Base-by-base conservation (phyloP, 106 monocot species). In the Apostasia shenzhenica region DNA sequence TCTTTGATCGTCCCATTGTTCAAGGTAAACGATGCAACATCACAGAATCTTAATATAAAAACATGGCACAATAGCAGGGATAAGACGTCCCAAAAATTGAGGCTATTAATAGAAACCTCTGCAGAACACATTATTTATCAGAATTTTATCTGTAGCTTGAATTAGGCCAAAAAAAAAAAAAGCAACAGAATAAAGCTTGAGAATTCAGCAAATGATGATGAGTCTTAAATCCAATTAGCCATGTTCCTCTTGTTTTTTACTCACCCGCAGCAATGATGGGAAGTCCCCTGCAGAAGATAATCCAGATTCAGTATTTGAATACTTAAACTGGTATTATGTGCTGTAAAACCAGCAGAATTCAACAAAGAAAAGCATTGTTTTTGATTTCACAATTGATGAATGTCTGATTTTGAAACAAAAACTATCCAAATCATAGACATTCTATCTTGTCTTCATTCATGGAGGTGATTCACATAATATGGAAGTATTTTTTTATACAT, bases 241-340 rank as follows among this genome's bases (percentile, higher is more conserved):
- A 14, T 8, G 13, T 13, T 10, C 1, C 41, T 3, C 5, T 38
- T 43, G 0, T 45, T 14, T 26, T 6, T 48, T 65, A 65, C 48
- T 65, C 65, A 1, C 65, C 65, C 2, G 65, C 65, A 48, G 37
- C 65, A 48, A 65, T 6, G 65, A 65, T 49, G 37, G 65, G 65
- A 8, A 65, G 65, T 48, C 65, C 65, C 65, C 65, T 65, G 65
- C 10, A 65, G 37, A 65, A 12, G 43, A 65, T 49, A 46, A 37
- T 12, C 44, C 43, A 45, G 10, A n/a, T 45, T 65, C 48, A 65
- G 48, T 46, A 6, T 14, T 10, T 10, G 1, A 12, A 63, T 3
- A 6, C 41, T 41, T 26, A 26, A 26, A 26, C 26, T 26, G 26
- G 26, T 26, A 26, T 26, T 26, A 26, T 26, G 26, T 26, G 26